phyloP scores from a whole-genome alignment of 202 grass and related monocot genomes.

The Zoysia matrella region DNA sequence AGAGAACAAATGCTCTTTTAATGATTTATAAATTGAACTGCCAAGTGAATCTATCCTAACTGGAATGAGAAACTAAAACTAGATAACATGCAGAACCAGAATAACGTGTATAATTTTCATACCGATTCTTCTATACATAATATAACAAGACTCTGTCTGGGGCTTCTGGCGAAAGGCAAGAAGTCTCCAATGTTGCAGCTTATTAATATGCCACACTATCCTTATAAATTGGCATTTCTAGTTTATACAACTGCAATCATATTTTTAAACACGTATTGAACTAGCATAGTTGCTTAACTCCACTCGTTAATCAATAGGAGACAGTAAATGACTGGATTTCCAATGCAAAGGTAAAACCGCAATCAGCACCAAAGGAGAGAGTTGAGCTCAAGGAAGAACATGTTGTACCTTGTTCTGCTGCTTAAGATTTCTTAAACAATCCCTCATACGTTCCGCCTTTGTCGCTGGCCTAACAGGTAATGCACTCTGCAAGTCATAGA shows the following conservation, averaged over 20 bases:
- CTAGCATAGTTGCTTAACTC: neutral
- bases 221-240: neutral
- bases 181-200: too few species aligned
- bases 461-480: slow-evolving; percentile 72
- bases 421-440: slow-evolving; percentile 90
- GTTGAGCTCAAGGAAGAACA: neutral
- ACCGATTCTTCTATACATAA: neutral
- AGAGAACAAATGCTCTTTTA: neutral
- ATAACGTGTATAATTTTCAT: neutral
- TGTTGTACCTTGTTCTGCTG: slow-evolving; percentile 74
- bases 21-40: neutral
- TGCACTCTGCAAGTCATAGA: slow-evolving; percentile 57
- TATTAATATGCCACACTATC: neutral
- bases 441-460: slow-evolving; percentile 89
- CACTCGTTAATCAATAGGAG: neutral
- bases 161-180: neutral
- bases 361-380: neutral
- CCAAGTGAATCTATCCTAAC: neutral
- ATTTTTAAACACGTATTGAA: neutral
- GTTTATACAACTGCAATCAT: slow-evolving; percentile 10
- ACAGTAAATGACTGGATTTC: slow-evolving; percentile 5
- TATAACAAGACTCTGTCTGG: neutral
- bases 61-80: neutral
- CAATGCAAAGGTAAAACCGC: neutral
- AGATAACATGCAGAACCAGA: neutral